A percentile compares a stretch with the other conserved stretches of the same genome.
phyloP scores from a whole-genome alignment of 768 basidiomycete genomes.

The Boletus pseudo-olivaceus region DNA sequence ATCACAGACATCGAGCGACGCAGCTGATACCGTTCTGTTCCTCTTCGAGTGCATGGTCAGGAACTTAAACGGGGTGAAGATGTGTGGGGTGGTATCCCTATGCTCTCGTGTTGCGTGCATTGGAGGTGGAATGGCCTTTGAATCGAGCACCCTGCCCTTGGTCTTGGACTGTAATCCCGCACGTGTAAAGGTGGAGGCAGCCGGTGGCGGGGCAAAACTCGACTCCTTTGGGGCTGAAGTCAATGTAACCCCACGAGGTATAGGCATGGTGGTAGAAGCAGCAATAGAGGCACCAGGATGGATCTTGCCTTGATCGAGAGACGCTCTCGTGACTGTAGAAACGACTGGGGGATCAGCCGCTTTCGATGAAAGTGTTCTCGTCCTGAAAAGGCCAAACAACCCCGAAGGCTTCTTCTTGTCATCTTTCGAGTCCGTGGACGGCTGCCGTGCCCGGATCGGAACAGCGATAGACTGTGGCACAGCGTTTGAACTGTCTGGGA shows the following conservation, averaged over 20 bases:
- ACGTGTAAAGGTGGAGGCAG: slow-evolving; percentile 6
- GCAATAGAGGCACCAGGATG: slow-evolving; percentile 6
- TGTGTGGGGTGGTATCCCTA: slow-evolving; percentile 41
- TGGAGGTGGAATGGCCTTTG: slow-evolving; percentile 30
- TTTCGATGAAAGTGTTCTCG: slow-evolving; percentile 32
- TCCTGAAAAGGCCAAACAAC: slow-evolving; percentile 29
- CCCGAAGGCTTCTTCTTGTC: slow-evolving; percentile 31
- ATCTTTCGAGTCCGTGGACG: slow-evolving; percentile 32
- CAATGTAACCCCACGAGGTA: slow-evolving; percentile 13
- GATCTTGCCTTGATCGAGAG: slow-evolving; percentile 20
- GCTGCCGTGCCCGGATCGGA: slow-evolving; percentile 23
- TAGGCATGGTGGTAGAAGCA: slow-evolving; percentile 1
- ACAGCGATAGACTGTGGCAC: slow-evolving; percentile 6
- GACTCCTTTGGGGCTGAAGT: slow-evolving; percentile 19
- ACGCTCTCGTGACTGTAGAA: slow-evolving; percentile 17
- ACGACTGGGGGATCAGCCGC: slow-evolving; percentile 21
- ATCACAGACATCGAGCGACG: slow-evolving; percentile 74
- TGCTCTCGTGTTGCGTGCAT: slow-evolving; percentile 32
- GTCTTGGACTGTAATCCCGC: slow-evolving; percentile 15
- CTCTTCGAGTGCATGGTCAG: slow-evolving; percentile 47
- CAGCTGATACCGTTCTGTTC: slow-evolving; percentile 66
- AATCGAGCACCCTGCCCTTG: slow-evolving; percentile 18
- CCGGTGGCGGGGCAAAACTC: neutral
- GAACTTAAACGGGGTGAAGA: slow-evolving; percentile 64
- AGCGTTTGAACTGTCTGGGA: slow-evolving; percentile 25